Base-by-base conservation (phyloP, 352 stramenopile species). In the Pythium biforme region DNA sequence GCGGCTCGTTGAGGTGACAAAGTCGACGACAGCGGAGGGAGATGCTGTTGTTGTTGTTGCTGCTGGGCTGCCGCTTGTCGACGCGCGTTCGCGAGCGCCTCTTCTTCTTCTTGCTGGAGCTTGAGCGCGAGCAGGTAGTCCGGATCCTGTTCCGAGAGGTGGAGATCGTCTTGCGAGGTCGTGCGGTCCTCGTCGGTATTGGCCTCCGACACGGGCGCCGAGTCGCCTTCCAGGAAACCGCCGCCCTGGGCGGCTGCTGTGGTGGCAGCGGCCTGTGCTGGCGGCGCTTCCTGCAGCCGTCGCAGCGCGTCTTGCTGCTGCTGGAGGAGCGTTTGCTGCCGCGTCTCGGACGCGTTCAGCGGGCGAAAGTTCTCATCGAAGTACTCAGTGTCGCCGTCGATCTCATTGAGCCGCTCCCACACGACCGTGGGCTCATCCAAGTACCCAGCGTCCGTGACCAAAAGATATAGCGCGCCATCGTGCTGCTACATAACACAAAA, bases 381-480 rank as follows among this genome's bases (percentile, higher is more conserved):
- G 62, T 94, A 95, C 60, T 91, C 83, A 0, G 75, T 84, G 27
- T 95, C 84, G 15, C 86, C 86, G 52, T 94, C 84, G 47, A 95
- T 95, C 56, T 93, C 86, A 69, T 98, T 96, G 29, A 99, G 68
- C 20, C 89, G 81, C 75, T 99, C 97, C 96, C 96, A 99, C 9
- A 98, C 83, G 31, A 99, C 88, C 19, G 77, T 93, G 0, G 85
- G 79, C 43, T 97, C 86, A 34, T 98, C 87, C 12, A 95, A 79
- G 69, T 99, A 99, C 39, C 97, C 97, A 22, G 97, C 82, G 66
- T 99, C 97, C 0, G 97, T 99, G 19, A 99, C 94, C 0, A 99
- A 77, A 19, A 99, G 70, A 69, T 98, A 99, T 25, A 99, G 70
- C 5, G 84, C 80, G 2, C 90, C 94, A 50, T 98, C 68, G 59